Evolutionary conservation across 805 yeast genomes (phyloP).

Genomic region (Metschnikowia cubensis): DNA sequence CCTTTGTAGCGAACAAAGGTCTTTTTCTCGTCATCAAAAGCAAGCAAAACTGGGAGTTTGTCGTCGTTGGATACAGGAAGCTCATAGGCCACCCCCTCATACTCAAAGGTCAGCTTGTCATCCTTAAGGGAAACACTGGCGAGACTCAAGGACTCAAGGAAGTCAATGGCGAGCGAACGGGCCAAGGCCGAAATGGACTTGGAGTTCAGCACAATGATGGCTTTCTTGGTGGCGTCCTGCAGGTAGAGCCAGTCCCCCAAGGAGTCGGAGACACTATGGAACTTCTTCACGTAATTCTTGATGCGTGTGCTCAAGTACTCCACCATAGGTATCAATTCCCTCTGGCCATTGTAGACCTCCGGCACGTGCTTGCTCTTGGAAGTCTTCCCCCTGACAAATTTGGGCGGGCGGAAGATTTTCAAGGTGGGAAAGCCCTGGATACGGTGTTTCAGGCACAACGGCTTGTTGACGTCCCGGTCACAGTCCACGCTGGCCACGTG

Average conservation of each 20-base stretch:
- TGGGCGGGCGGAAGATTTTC: constrained; percentile 79
- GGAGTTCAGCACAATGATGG: constrained; percentile 52
- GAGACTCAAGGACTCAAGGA: constrained; percentile 47
- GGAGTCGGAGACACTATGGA: constrained; percentile 29
- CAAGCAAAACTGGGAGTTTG: constrained; percentile 27
- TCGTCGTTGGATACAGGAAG: constrained; percentile 19
- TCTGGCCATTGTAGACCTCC: constrained; percentile 59
- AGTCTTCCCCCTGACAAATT: constrained; percentile 31
- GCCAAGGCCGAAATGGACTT: constrained; percentile 49
- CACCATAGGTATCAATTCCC: constrained; percentile 52
- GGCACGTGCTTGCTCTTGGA: constrained; percentile 38
- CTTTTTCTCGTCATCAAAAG: constrained; percentile 19
- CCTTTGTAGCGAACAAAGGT: constrained; percentile 22
- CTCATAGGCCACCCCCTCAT: constrained; percentile 20
- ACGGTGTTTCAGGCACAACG: constrained; percentile 60
- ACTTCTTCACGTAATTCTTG: constrained; percentile 60
- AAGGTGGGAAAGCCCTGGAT: constrained; percentile 84
- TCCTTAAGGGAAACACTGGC: constrained; percentile 31
- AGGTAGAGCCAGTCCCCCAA: constrained; percentile 25
- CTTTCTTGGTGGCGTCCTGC: constrained; percentile 32
- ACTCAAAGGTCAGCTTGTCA: constrained; percentile 15
- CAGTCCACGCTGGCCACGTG: constrained; percentile 85
- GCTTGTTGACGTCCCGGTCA: constrained; percentile 63
- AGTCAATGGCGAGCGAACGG: constrained; percentile 70
- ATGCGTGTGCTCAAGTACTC: constrained; percentile 54